These are phyloP conservation scores for Spatholobus suberectus DNA, from an alignment of 306 rosid species.

Conservation along the genomic window DNA sequence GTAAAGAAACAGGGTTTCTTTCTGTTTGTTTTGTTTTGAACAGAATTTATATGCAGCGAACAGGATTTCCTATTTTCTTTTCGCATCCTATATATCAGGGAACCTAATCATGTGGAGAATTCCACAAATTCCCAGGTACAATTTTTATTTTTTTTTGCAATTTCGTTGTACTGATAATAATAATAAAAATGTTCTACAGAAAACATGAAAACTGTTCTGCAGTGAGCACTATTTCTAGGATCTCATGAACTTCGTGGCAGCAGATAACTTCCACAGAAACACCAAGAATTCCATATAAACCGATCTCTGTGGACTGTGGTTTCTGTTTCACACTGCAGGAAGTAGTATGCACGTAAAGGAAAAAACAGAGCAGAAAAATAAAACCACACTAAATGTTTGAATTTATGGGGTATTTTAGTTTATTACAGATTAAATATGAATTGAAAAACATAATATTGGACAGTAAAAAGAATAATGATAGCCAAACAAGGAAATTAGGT, in stretches of 20 bases:
- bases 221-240: conserved; percentile 23
- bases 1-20: conserved; percentile 36
- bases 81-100: not conserved
- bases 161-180: not conserved
- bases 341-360: not conserved
- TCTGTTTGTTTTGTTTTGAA: conserved; percentile 24
- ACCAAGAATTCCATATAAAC: conserved; percentile 1
- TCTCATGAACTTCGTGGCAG: conserved; percentile 29
- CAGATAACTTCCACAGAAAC: not conserved
- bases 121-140: conserved; percentile 29
- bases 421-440: not conserved
- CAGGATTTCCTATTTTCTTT: not conserved
- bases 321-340: conserved; percentile 1
- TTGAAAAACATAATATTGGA: not conserved
- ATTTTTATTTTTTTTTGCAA: not conserved
- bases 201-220: not conserved
- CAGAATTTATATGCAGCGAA: conserved; percentile 2
- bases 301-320: not conserved
- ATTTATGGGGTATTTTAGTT: not conserved
- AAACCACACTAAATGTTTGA: not conserved
- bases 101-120: not conserved
- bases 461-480: not conserved
- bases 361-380: conserved; percentile 17
- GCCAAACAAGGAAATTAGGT: conserved; percentile 10
- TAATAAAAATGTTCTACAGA: not conserved